These are phyloP conservation scores for Neopestalotiopsis sp. DNA, from an alignment of 2,329 filamentous ascomycete species.

Conservation along the genomic window DNA sequence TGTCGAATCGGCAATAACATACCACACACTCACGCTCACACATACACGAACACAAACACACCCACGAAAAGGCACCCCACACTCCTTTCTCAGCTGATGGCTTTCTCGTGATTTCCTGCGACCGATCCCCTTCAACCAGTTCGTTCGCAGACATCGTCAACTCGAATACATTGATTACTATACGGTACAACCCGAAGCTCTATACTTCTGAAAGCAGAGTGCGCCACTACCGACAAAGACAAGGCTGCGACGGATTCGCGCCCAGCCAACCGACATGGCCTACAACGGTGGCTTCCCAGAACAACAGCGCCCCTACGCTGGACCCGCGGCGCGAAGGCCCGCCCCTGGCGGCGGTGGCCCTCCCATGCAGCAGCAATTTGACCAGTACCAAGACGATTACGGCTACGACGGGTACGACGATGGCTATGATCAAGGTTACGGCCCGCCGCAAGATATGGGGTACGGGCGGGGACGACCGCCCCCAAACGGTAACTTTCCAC, in stretches of 20 bases:
- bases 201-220: background rate
- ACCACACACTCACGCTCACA: background rate
- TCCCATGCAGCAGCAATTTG: constrained; percentile 30
- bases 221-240: background rate
- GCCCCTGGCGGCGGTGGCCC: constrained; percentile 35
- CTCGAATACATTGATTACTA: background rate
- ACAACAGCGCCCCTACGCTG: constrained; percentile 56
- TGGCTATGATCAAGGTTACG: constrained; percentile 48
- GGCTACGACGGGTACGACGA: constrained; percentile 47
- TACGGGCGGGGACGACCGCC: constrained; percentile 51
- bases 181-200: background rate
- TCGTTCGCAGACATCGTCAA: background rate
- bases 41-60: constrained; percentile 3
- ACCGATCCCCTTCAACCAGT: background rate
- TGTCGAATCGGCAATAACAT: background rate
- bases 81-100: constrained; percentile 3
- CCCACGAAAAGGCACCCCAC: background rate
- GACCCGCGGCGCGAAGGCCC: constrained; percentile 48
- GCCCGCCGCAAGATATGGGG: constrained; percentile 46
- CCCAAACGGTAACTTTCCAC: constrained; percentile 43
- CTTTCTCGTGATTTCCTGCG: constrained; percentile 7
- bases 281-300: constrained; percentile 55
- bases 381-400: constrained; percentile 37
- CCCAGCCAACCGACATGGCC: constrained; percentile 46
- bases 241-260: background rate